These are phyloP conservation scores for Elsinoe perseae DNA, from an alignment of 2,329 filamentous ascomycete genomes.

Conservation along the genomic window DNA sequence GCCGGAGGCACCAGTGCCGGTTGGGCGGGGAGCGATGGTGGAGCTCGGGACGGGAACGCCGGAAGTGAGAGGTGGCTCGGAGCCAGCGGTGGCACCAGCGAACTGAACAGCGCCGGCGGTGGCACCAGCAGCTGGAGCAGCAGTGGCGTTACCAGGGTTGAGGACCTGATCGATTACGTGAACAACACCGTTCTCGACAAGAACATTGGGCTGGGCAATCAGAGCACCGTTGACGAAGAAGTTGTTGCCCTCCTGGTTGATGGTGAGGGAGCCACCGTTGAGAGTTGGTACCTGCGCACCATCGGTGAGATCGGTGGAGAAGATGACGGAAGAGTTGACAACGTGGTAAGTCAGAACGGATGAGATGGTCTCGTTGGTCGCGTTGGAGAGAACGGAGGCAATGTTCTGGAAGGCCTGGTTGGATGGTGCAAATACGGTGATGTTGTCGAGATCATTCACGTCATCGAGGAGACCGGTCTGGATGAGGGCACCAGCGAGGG, in stretches of 20 bases:
- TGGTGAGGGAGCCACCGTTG: constrained; percentile 33
- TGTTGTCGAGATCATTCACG: constrained; percentile 37
- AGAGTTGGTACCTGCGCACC: constrained; percentile 28
- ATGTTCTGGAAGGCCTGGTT: constrained; percentile 54
- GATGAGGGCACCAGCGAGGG: constrained; percentile 36
- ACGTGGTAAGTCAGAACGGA: constrained; percentile 58
- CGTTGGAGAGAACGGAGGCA: constrained; percentile 43
- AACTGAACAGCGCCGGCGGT: constrained; percentile 5
- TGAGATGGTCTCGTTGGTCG: constrained; percentile 43
- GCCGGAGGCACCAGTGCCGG: not conserved
- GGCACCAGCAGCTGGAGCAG: constrained; percentile 6
- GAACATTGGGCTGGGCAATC: constrained; percentile 36
- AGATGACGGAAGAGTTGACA: constrained; percentile 48
- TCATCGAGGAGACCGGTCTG: constrained; percentile 34
- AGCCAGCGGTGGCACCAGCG: not conserved
- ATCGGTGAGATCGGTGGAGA: constrained; percentile 28
- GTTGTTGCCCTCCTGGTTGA: constrained; percentile 32
- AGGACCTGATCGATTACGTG: constrained; percentile 43
- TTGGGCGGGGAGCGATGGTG: not conserved
- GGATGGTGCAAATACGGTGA: constrained; percentile 59
- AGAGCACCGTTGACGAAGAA: constrained; percentile 40
- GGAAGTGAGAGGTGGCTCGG: constrained; percentile 6
- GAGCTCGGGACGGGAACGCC: not conserved
- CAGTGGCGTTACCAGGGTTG: constrained; percentile 15
- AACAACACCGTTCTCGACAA: constrained; percentile 40